phyloP scores from a whole-genome alignment of 306 rosid species.

The Comarum palustre region DNA sequence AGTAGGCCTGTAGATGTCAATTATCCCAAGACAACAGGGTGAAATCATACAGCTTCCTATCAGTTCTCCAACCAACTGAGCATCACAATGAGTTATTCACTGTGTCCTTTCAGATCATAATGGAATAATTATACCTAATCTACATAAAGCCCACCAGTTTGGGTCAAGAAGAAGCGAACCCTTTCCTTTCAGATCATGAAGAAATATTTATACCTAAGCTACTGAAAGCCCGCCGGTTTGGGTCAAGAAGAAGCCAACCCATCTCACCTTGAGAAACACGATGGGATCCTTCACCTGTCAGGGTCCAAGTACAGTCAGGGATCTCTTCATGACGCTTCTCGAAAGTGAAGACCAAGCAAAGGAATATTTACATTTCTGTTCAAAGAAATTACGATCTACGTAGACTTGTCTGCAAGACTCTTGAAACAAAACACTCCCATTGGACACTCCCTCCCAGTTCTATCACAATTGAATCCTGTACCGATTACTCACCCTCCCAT shows the following conservation, averaged over 20 bases:
- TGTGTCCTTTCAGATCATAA: conserved; percentile 59
- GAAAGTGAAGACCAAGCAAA: conserved; percentile 79
- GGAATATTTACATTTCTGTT: conserved; percentile 90
- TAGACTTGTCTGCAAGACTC: conserved; percentile 90
- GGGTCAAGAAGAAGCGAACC: conserved; percentile 46
- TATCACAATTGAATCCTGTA: conserved; percentile 30
- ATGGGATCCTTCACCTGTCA: conserved; percentile 31
- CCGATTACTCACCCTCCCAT: conserved; percentile 48
- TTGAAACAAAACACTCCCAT: conserved; percentile 47
- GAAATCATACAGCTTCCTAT: conserved; percentile 71
- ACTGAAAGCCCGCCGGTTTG: conserved; percentile 44
- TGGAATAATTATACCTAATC: conserved; percentile 80
- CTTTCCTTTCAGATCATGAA: too few relatives aligned
- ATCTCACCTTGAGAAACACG: conserved; percentile 42
- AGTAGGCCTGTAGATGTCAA: conserved; percentile 84
- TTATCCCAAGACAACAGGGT: conserved; percentile 67
- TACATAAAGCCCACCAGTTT: conserved; percentile 42
- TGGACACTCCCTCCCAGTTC: not conserved
- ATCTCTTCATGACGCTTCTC: conserved; percentile 41
- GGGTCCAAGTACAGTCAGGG: conserved; percentile 21
- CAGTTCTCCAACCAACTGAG: conserved; percentile 73
- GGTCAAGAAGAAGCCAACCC: conserved; percentile 43
- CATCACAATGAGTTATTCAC: conserved; percentile 42
- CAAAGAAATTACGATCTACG: conserved; percentile 83
- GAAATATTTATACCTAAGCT: conserved; percentile 65